Base-by-base conservation (phyloP, 768 basidiomycete genomes). In the Mycena pura region DNA sequence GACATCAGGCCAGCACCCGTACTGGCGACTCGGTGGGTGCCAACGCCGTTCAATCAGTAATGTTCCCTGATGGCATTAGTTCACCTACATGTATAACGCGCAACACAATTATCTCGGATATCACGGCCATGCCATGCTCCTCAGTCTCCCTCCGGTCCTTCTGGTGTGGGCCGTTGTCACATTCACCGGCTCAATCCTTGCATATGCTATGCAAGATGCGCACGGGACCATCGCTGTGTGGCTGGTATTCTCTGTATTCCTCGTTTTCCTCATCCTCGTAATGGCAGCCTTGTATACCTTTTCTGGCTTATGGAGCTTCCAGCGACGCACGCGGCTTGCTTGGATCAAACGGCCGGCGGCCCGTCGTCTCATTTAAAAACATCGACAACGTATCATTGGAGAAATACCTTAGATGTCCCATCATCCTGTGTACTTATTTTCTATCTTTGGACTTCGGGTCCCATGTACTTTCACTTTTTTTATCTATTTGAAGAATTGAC, bases 131-230 rank as follows among this genome's bases (percentile, higher is more conserved):
- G 83, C 82, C 1, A 74, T 85, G 60, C 73, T 84, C 7, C 77
- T 85, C 22, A 83, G 81, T 63, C 76, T 85, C 39, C 84, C 85
- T 3, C 78, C 82, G 8, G 81, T 83, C 21, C 75, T 84, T n/a
- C 78, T 85, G 9, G 79, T 85, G 3, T 85, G 84, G 84, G 79
- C 84, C 11, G 80, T 85, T 46, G 68, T 84, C 22, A 70, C 77
- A 0, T 86, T 86, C 68, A 77, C 80, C 0, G 65, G 77, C 1
- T 78, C 83, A 0, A 73, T 83, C 29, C 70, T 85, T 7, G 78
- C 78, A 14, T 85, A 80, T 60, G 75, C 78, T 17, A 65, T 80
- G 53, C 76, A 83, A 67, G 76, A 71, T 24, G 62, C 77, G 21
- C 62, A 52, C 6, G 67, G 67, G 27, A 44, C 67, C 3, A 63